Conservation (phyloP, 768 basidiomycete species). For the Cystoderma amianthinum region DNA sequence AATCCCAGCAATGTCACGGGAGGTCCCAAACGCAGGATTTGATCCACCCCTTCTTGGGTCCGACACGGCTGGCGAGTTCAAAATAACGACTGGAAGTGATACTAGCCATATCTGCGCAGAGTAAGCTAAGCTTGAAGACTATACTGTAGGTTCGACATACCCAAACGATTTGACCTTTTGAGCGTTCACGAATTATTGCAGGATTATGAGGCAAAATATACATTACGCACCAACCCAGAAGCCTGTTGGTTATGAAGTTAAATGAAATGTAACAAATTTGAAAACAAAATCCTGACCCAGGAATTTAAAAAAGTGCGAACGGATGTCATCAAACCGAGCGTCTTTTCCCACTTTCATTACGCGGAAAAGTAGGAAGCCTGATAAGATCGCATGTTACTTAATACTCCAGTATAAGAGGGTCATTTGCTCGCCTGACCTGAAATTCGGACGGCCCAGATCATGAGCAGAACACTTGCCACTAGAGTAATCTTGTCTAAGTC, state of each 20-base stretch:
- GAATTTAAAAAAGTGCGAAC: conserved; percentile 61
- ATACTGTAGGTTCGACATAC: conserved; percentile 25
- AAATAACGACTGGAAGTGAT: conserved; percentile 54
- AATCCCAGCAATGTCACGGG: conserved; percentile 56
- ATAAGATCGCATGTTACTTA: not conserved
- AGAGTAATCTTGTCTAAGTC: not conserved
- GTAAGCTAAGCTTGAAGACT: too few species aligned
- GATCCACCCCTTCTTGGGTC: conserved; percentile 33
- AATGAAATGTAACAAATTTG: not conserved
- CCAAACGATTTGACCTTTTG: conserved; percentile 52
- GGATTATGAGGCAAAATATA: not conserved
- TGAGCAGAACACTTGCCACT: conserved; percentile 50
- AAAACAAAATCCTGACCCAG: conserved; percentile 26
- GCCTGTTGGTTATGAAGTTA: conserved; percentile 15
- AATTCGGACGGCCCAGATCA: conserved; percentile 60
- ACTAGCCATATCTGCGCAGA: conserved; percentile 49
- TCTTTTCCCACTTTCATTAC: conserved; percentile 65
- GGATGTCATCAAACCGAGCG: conserved; percentile 59
- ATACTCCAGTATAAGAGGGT: not conserved
- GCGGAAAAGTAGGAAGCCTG: conserved; percentile 62
- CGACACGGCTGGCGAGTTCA: conserved; percentile 64
- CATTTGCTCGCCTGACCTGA: conserved; percentile 28
- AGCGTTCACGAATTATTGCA: conserved; percentile 5
- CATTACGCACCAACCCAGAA: conserved; percentile 47
- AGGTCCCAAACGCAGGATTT: conserved; percentile 55